Conservation (phyloP, 1,139 yeast species). For the Blastobotrys raffinosifermentans region DNA sequence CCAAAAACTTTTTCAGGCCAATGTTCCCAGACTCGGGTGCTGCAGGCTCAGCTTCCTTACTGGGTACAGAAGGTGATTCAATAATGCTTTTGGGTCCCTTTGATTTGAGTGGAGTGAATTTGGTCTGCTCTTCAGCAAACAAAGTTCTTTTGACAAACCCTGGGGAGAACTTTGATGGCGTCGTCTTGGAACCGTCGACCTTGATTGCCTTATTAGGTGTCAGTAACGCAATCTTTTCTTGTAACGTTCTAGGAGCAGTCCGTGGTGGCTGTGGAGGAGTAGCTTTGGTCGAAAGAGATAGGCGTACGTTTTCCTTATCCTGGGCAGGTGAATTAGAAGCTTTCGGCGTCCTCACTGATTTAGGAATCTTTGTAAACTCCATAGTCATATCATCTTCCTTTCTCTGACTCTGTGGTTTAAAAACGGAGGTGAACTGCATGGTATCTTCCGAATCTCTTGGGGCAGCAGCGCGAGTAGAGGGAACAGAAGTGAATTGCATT, state of each 20-base stretch:
- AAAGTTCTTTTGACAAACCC: neutral
- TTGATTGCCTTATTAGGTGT: slow-evolving; percentile 8
- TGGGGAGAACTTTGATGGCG: neutral
- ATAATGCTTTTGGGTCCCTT: no score
- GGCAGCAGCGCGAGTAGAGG: no score
- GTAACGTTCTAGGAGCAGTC: slow-evolving; percentile 8
- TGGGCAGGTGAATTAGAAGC: neutral
- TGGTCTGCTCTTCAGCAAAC: slow-evolving; percentile 3
- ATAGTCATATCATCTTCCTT: slow-evolving; percentile 2
- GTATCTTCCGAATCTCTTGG: no score
- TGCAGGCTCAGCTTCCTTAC: slow-evolving; percentile 2
- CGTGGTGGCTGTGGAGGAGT: neutral
- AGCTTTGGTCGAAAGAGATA: neutral
- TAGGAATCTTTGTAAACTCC: neutral
- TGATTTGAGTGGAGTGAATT: slow-evolving; percentile 13
- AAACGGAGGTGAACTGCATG: no score
- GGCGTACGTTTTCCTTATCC: slow-evolving; percentile 7
- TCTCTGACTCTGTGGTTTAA: neutral
- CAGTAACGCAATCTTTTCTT: slow-evolving; percentile 7
- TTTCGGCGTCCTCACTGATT: neutral
- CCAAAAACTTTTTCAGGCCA: slow-evolving; percentile 27
- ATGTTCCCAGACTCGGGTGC: slow-evolving; percentile 17
- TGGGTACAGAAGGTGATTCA: no score
- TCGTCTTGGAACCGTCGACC: neutral
- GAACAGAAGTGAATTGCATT: slow-evolving; percentile 14